Evolutionary conservation across 176 grass and related monocot genomes (phyloP).

Genomic region (Avena atlantica): DNA sequence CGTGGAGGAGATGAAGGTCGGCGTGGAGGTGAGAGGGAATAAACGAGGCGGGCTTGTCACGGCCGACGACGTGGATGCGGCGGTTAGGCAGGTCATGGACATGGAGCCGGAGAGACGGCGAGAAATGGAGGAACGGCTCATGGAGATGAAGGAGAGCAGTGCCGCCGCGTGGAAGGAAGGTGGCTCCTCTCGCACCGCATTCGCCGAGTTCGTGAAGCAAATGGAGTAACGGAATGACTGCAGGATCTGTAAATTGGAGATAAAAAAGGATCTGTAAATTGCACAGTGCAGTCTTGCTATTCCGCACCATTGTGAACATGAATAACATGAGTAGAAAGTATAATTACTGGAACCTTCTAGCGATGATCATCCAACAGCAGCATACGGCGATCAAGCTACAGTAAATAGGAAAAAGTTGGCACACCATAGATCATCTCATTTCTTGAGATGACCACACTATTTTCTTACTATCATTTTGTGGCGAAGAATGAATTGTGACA

Average conservation of each 20-base stretch:
- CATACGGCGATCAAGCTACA: too few relatives aligned
- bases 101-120: neutral
- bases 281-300: too few relatives aligned
- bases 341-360: too few relatives aligned
- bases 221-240: neutral
- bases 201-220: conserved; percentile 2
- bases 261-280: neutral
- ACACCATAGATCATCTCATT: too few relatives aligned
- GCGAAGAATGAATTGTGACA: too few relatives aligned
- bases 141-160: neutral
- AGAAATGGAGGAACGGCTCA: neutral
- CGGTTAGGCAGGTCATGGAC: conserved; percentile 8
- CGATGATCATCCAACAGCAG: too few relatives aligned
- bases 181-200: neutral
- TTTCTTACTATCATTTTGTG: too few relatives aligned
- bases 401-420: too few relatives aligned
- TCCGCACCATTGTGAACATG: too few relatives aligned
- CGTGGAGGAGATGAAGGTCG: conserved; percentile 22
- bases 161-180: neutral
- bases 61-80: neutral
- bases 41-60: neutral
- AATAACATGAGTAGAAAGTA: too few relatives aligned
- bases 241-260: neutral
- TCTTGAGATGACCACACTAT: too few relatives aligned
- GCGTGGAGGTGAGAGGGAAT: conserved; percentile 8